Base-by-base conservation (phyloP, 2,329 filamentous ascomycete species). In the Cladorrhinum sp. region DNA sequence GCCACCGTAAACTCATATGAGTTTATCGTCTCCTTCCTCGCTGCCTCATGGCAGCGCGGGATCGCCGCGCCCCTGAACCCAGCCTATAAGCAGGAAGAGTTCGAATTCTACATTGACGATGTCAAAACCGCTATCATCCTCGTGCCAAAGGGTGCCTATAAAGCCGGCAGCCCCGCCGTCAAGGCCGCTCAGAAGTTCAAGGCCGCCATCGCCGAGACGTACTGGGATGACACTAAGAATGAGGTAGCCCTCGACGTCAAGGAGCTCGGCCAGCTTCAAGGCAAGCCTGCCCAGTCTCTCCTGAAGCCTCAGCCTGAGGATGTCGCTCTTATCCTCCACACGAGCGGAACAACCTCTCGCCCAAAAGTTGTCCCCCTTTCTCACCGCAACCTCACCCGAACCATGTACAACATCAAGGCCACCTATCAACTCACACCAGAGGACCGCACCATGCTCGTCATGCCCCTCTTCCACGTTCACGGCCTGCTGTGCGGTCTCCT, bases 41-140 rank as follows among this genome's bases (percentile, higher is more conserved):
- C 91, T n/a, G 83, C 87, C 18, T 85, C 90, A n/a, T 92, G 88
- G 85, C 91, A 95, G 78, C 84, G 92, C 69, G 90, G 81, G 27
- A 88, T 95, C 67, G 91, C 91, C 7, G 92, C 92, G 2, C 92
- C 91, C n/a, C 79, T 96, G 66, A 96, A 96, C 74, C 86, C 91
- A 45, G 88, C 87, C 50, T 96, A 96, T 79, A 96, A 93, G 78
- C 90, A 95, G 75, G 87, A 87, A 60, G 91, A 96, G 74, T 95
- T 93, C 73, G 91, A 95, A 73, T 96, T 96, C 76, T 96, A 95
- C 75, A 93, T 96, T 70, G 88, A 92, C 65, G 91, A 96, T 72
- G 81, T 96, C 68, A 90, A 87, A 71, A 93, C 91, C 4, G 88
- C 88, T 32, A 78, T 96, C 61, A 84, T 92, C 29, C 79, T 96